Base-by-base conservation (phyloP, 306 rosid species). In the Dryas octopetala region DNA sequence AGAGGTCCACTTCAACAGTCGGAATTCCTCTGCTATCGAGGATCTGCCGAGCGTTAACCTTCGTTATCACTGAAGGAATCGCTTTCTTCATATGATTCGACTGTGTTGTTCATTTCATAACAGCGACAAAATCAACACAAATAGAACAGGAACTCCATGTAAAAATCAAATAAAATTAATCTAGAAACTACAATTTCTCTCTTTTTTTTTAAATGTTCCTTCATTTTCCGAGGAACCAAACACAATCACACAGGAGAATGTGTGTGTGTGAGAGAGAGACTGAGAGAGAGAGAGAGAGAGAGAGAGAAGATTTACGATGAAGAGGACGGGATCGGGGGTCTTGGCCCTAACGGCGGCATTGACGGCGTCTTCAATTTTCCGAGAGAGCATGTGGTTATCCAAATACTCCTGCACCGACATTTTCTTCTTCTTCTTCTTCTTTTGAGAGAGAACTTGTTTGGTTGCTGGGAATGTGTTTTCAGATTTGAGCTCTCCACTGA, bases 281-380 rank as follows among this genome's bases (percentile, higher is more conserved):
- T 19, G 19, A 44, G 3, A 12, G 19, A 62, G 48, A n/a, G 53
- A 74, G 57, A 48, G 57, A 41, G 47, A 32, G 70, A 44, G 54
- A 8, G 60, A 68, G 62, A 43, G 83, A 28, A 5, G 66, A 9
- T 2, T 73, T 89, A 95, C 98, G 67, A 95, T 95, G 89, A 91
- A 95, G 82, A 95, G 93, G 73, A 95, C 91, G 71, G 98, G 98
- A 90, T 95, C 97, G 78, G 85, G 4, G 15, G 96, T 78, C 66
- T 95, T 95, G 83, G 98, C 97, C 84, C 97, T 82, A 59, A 95
- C 97, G 77, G 97, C 93, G 78, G 97, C 98, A 86, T 95, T 95
- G 82, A 95, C 98, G 69, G 97, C 96, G 48, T 95, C 98, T 79
- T 95, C 98, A 80, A 95, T 89, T 78, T 89, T 95, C 74, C 98